Evolutionary conservation across 164 flowering plant species (phyloP), one percentile per base, ranked within the genome.

Genomic region (Pachysandra terminalis): DNA sequence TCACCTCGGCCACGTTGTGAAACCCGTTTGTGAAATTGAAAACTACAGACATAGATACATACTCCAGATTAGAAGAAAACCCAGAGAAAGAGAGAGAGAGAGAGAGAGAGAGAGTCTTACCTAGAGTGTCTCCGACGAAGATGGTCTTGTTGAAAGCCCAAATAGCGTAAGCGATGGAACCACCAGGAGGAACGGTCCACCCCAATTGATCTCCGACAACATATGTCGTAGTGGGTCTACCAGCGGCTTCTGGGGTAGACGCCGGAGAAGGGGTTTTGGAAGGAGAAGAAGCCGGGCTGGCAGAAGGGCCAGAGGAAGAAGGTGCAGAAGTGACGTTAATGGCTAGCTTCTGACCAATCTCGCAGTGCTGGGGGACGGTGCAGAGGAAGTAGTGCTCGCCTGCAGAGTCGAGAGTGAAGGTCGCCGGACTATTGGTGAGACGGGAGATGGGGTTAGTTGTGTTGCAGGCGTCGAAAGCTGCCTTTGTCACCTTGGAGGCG

Each of bases 351-450:
- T 83, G 86, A 45, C 86, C 86, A 1, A 1, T 2, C 5, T 13
- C 23, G 74, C 88, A 85, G 71, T 83, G 86, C 21, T 21, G 2
- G 59, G 75, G 68, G 21, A 76, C 0, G 23, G 84, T 76, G 80
- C 86, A 81, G 60, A 83, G 79, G 75, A 52, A 85, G 74, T 69
- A 76, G 68, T 79, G 78, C 1, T 78, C 74, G 27, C 86, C 86
- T 16, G 77, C 26, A 13, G 79, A 0, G 40, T 22, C 15, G n/a
- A 85, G 78, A 2, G 71, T 73, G 35, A 85, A 14, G 69, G 59
- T 81, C 0, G 80, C 82, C 0, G 86, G 88, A 2, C 83, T 81
- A 7, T 62, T 71, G 0, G 61, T 58, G 59, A 73, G 37, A 9
- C 61, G 9, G 19, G 53, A 15, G 13, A 81, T 77, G 25, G 69